Evolutionary conservation across 176 grass and related monocot species (phyloP).

Genomic region (Tillandsia leiboldiana): DNA sequence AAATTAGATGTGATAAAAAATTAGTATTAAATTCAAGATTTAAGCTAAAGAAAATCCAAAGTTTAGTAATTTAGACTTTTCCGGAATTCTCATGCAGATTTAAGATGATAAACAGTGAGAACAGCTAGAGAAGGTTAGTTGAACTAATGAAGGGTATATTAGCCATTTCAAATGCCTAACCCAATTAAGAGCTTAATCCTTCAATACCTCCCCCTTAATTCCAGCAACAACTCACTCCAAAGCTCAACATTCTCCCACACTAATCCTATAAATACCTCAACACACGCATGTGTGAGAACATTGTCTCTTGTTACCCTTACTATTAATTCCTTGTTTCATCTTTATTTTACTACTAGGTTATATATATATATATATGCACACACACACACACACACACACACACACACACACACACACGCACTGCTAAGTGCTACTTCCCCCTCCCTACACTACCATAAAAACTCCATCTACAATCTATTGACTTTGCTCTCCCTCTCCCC

Average conservation of each 20-base stretch:
- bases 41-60: no score
- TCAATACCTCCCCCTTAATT: neutral
- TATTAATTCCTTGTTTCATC: neutral
- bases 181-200: neutral
- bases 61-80: no score
- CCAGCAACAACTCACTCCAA: neutral
- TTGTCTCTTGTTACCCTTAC: neutral
- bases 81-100: no score
- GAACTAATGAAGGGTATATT: neutral
- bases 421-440: neutral
- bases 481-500: neutral
- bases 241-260: slow-evolving; percentile 2
- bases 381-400: no score
- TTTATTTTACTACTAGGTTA: neutral
- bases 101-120: no score
- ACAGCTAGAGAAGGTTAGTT: neutral
- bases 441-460: neutral
- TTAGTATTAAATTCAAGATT: no score
- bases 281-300: neutral
- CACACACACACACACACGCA: no score
- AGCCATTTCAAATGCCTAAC: neutral
- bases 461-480: neutral
- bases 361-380: no score
- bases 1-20: no score
- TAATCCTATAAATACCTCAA: slow-evolving; percentile 6